These are phyloP conservation scores for Apiospora saccharicola DNA, from an alignment of 2,329 filamentous ascomycete species.

Conservation along the genomic window DNA sequence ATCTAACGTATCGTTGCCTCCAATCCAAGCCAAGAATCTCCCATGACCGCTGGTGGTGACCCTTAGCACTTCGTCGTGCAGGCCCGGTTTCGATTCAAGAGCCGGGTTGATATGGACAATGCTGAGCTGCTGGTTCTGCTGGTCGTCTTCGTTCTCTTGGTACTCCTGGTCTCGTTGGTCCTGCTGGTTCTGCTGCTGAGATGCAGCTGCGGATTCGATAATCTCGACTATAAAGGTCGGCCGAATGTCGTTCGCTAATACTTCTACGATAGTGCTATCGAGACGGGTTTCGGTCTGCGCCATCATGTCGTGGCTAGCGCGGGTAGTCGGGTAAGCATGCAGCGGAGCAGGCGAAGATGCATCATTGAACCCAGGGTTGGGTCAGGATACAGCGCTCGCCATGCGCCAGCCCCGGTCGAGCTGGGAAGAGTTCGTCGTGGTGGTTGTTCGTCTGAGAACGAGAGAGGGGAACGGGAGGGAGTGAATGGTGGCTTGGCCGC, in stretches of 20 bases:
- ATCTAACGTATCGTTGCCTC: conserved; percentile 27
- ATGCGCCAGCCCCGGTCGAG: conserved; percentile 22
- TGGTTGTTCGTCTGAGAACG: conserved; percentile 9
- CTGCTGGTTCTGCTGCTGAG: conserved; percentile 26
- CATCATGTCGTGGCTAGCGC: conserved; percentile 24
- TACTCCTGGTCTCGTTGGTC: too few species aligned
- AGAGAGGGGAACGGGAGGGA: background rate
- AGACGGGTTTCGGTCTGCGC: conserved; percentile 18
- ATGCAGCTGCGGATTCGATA: conserved; percentile 24
- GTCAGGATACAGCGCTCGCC: conserved; percentile 23
- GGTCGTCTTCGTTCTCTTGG: too few species aligned
- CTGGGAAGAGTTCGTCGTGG: conserved; percentile 16
- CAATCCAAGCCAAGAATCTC: conserved; percentile 51
- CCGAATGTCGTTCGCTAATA: conserved; percentile 51
- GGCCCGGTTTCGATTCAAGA: conserved; percentile 40
- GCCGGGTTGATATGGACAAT: conserved; percentile 49
- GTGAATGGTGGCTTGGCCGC: conserved; percentile 11
- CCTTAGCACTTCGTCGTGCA: conserved; percentile 43
- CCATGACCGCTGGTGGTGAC: conserved; percentile 42
- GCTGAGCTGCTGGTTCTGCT: conserved; percentile 22
- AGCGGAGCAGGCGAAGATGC: conserved; percentile 21
- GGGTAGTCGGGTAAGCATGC: background rate
- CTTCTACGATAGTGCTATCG: conserved; percentile 43
- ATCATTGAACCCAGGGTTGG: conserved; percentile 23
- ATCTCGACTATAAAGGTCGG: conserved; percentile 49